Conservation (phyloP, 2,329 filamentous ascomycete species). For the Pyrenochaeta sp. region DNA sequence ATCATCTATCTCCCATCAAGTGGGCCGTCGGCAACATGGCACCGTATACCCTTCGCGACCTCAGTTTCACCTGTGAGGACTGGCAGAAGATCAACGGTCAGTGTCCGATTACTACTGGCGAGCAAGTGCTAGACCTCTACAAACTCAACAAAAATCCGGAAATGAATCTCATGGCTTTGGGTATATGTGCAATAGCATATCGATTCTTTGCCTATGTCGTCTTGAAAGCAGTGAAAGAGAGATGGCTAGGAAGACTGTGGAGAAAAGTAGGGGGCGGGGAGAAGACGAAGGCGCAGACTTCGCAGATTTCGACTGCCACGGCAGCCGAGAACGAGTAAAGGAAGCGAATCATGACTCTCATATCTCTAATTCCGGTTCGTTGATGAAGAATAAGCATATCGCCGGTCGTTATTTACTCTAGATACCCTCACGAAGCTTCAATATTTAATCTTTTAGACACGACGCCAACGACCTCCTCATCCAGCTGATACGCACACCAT, state of each 20-base stretch:
- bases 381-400: neutral
- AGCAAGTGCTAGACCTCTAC: constrained; percentile 73
- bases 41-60: constrained; percentile 68
- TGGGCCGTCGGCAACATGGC: constrained; percentile 74
- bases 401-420: neutral
- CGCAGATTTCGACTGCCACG: neutral
- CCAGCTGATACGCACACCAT: neutral
- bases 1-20: constrained; percentile 75
- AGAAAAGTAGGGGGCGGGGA: constrained; percentile 29
- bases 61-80: constrained; percentile 70
- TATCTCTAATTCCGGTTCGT: neutral
- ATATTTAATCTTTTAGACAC: neutral
- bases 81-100: constrained; percentile 66
- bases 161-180: constrained; percentile 69
- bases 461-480: neutral
- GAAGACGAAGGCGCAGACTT: constrained; percentile 9
- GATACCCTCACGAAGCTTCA: neutral
- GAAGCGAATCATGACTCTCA: neutral
- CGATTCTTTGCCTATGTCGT: constrained; percentile 69
- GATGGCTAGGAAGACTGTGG: constrained; percentile 56
- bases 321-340: neutral
- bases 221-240: constrained; percentile 63
- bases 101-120: constrained; percentile 72
- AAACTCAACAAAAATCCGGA: constrained; percentile 69
- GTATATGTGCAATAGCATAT: constrained; percentile 71